phyloP scores from a whole-genome alignment of 2,329 filamentous ascomycete species.

The Penicillium occitanis region DNA sequence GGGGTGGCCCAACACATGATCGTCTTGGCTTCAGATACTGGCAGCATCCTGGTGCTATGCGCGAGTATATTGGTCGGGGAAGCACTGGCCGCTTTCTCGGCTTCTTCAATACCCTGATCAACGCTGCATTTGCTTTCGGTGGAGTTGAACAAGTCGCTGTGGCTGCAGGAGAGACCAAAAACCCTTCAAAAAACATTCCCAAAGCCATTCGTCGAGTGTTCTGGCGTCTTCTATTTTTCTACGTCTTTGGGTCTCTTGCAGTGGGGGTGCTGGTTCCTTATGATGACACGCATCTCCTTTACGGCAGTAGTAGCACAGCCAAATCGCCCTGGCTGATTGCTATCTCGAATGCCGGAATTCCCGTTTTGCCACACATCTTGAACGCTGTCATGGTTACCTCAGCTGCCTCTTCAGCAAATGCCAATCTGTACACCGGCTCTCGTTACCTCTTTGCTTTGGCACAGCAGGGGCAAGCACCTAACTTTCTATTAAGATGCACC shows the following conservation, averaged over 20 bases:
- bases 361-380: conserved; percentile 58
- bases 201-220: too few species aligned
- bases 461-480: conserved; percentile 62
- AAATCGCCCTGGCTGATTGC: conserved; percentile 48
- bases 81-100: conserved; percentile 31
- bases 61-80: conserved; percentile 25
- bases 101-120: too few species aligned
- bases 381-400: conserved; percentile 76
- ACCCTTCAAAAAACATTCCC: too few species aligned
- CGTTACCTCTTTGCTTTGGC: conserved; percentile 67
- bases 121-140: too few species aligned
- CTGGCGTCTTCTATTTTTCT: too few species aligned
- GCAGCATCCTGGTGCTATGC: too few species aligned
- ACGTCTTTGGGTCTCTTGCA: conserved; percentile 39
- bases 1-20: too few species aligned
- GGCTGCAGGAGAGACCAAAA: too few species aligned
- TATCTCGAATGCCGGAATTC: conserved; percentile 58
- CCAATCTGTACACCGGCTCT: conserved; percentile 71
- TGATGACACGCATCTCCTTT: conserved; percentile 47
- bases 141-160: too few species aligned
- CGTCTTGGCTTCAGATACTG: too few species aligned
- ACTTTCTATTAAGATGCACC: conserved; percentile 62
- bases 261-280: conserved; percentile 61
- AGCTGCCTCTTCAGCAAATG: conserved; percentile 75
- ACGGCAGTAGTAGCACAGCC: conserved; percentile 51